These are phyloP conservation scores for Xylaria sp. DNA, from an alignment of 2,329 filamentous ascomycete genomes.

Conservation along the genomic window DNA sequence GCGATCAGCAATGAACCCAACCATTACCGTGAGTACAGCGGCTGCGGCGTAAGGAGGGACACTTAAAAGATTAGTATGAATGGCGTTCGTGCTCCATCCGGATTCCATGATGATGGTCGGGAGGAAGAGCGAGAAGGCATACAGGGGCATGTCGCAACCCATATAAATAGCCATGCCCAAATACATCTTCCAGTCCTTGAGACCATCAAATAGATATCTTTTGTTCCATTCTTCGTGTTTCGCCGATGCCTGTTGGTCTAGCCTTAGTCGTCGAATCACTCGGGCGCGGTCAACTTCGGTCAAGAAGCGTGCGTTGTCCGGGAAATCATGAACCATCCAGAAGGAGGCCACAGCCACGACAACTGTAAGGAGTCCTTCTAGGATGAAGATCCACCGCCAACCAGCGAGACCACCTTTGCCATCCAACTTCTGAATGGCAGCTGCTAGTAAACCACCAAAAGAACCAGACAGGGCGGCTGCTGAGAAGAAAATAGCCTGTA, in stretches of 20 bases:
- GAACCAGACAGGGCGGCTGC: constrained; percentile 82
- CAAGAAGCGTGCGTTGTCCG: constrained; percentile 79
- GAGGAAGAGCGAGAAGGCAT: constrained; percentile 80
- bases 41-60: constrained; percentile 81
- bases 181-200: constrained; percentile 89
- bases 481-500: constrained; percentile 79
- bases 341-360: constrained; percentile 74
- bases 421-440: constrained; percentile 76
- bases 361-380: constrained; percentile 77
- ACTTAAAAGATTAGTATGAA: constrained; percentile 75
- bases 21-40: constrained; percentile 72
- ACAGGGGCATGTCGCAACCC: constrained; percentile 77
- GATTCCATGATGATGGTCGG: constrained; percentile 77
- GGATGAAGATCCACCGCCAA: constrained; percentile 74
- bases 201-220: constrained; percentile 74
- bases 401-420: constrained; percentile 66
- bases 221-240: constrained; percentile 79
- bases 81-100: constrained; percentile 57
- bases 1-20: constrained; percentile 82
- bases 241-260: constrained; percentile 79
- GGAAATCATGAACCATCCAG: constrained; percentile 86
- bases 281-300: constrained; percentile 74
- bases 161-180: constrained; percentile 80
- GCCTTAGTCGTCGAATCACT: constrained; percentile 74
- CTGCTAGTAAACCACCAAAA: constrained; percentile 78